phyloP scores from a whole-genome alignment of 2,329 filamentous ascomycete genomes.

The Shiraia sp. region DNA sequence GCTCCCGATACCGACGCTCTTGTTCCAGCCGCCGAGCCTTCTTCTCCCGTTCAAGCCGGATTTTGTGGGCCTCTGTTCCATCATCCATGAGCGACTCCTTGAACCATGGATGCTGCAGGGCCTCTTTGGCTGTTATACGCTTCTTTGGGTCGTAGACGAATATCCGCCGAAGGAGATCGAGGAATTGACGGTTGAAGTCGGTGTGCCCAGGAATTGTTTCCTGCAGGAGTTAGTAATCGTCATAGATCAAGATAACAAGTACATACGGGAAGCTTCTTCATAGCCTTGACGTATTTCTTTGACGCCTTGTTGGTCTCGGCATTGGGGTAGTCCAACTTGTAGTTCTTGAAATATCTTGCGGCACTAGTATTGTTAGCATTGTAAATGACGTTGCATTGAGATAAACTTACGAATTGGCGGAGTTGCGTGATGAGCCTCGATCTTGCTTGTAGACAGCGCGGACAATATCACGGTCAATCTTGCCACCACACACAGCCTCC shows the following conservation, averaged over 20 bases:
- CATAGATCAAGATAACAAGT: neutral
- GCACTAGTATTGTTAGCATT: slow-evolving; percentile 37
- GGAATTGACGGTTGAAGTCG: slow-evolving; percentile 65
- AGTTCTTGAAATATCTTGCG: slow-evolving; percentile 58
- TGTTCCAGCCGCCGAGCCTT: slow-evolving; percentile 39
- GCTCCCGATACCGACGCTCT: slow-evolving; percentile 34
- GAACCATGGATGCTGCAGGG: slow-evolving; percentile 69
- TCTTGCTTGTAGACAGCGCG: slow-evolving; percentile 56
- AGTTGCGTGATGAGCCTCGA: slow-evolving; percentile 54
- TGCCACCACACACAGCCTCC: slow-evolving; percentile 63
- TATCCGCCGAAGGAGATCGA: slow-evolving; percentile 65
- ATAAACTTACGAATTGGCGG: slow-evolving; percentile 58
- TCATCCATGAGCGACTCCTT: slow-evolving; percentile 66
- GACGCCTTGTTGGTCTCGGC: slow-evolving; percentile 65
- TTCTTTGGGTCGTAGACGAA: slow-evolving; percentile 70
- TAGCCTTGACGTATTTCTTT: slow-evolving; percentile 69
- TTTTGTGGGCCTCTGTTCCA: slow-evolving; percentile 66
- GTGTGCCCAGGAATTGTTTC: slow-evolving; percentile 65
- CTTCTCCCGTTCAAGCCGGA: slow-evolving; percentile 52
- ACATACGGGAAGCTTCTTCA: slow-evolving; percentile 65
- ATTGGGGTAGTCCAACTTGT: slow-evolving; percentile 66
- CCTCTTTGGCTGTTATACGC: slow-evolving; percentile 66
- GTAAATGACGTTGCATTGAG: neutral
- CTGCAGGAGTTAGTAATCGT: slow-evolving; percentile 41
- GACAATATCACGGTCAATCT: slow-evolving; percentile 60